A percentile compares a stretch with the other conserved stretches of the same genome.
Evolutionary conservation across 2,329 filamentous ascomycete genomes (phyloP).

Genomic region (Botryosphaeria dothidea): DNA sequence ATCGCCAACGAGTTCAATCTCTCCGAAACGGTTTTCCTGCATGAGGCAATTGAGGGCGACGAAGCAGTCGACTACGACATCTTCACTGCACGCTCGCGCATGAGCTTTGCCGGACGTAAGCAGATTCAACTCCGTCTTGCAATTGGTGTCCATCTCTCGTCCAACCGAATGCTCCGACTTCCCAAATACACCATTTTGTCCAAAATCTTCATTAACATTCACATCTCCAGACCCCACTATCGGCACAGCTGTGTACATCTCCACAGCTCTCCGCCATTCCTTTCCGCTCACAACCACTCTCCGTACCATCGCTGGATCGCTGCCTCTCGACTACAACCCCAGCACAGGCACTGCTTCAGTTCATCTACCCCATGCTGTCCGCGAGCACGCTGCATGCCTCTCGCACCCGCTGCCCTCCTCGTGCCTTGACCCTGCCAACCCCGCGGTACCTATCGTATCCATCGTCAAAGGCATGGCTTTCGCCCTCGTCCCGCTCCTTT

Average conservation of each 20-base stretch:
- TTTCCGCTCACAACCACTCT: neutral
- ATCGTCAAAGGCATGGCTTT: slow-evolving; percentile 76
- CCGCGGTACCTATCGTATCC: slow-evolving; percentile 40
- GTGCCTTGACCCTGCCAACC: slow-evolving; percentile 13
- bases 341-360: neutral
- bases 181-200: neutral
- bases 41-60: slow-evolving; percentile 33
- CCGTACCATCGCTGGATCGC: neutral
- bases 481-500: slow-evolving; percentile 61
- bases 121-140: no score
- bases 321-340: neutral
- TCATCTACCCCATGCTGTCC: slow-evolving; percentile 68
- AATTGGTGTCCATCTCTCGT: slow-evolving; percentile 53
- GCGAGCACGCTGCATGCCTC: slow-evolving; percentile 51
- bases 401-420: slow-evolving; percentile 25
- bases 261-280: neutral
- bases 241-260: slow-evolving; percentile 45
- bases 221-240: slow-evolving; percentile 47
- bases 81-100: slow-evolving; percentile 52
- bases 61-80: slow-evolving; percentile 48
- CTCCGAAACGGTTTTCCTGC: slow-evolving; percentile 59
- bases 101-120: slow-evolving; percentile 59
- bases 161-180: neutral
- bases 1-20: slow-evolving; percentile 60
- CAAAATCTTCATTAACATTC: neutral